Base-by-base conservation (phyloP, 306 rosid species). In the Malus domestica region DNA sequence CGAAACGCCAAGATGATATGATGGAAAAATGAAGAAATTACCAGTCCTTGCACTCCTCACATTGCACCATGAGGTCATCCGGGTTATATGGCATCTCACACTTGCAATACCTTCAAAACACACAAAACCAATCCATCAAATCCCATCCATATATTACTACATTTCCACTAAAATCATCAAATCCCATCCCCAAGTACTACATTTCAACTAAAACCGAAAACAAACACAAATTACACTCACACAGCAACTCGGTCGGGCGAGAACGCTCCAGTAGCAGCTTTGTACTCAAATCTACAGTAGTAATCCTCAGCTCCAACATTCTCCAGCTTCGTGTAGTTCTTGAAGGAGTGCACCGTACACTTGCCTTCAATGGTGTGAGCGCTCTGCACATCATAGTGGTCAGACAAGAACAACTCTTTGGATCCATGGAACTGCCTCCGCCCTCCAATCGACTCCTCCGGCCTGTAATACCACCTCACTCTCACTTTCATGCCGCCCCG, bases 41-140 rank as follows among this genome's bases (percentile, higher is more conserved):
- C 97, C 98, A 92, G 80, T 94, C 97, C 85, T 90, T 92, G 90
- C 98, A 94, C 64, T 88, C 97, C 64, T 94, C 98, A 74, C 98
- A 94, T 81, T 94, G 94, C 81, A 94, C 95, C 98, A 93, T 93
- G 68, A 93, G 95, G 79, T 90, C 98, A 51, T 93, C 98, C 29
- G 98, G 98, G 77, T 93, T 93, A 76, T 90, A 93, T 57, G 98
- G 98, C 98, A 90, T 93, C 84, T 93, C 97, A 35, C 96, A 93
- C 80, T 89, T 93, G 93, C 98, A 93, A 80, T 90, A 93, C 81
- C 98, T 93, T 54, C 84, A 89, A 82, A 79, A 74, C 66, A 58
- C 74, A 80, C 73, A 76, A 66, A 35, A 40, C 7, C 19, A 45
- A 65, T 67, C 32, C 65, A 46, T 35, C 13, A 3, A 42, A 58